Evolutionary conservation across 2,329 filamentous ascomycete species (phyloP), one percentile per base, ranked within the genome.

Genomic region (Leptographium radiaticola): DNA sequence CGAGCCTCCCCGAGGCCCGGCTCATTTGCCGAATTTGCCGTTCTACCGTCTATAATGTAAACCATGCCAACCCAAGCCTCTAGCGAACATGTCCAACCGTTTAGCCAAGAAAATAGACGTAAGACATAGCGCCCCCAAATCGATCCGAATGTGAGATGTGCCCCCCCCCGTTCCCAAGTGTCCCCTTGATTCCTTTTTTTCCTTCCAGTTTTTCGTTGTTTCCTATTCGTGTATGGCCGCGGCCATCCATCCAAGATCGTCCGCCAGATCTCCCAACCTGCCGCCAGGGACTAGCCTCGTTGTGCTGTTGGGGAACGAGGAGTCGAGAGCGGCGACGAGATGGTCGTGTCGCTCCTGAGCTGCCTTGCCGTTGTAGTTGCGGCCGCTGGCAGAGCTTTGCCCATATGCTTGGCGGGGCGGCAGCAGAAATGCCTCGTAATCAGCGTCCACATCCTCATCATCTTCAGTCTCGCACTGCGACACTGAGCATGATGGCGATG

Each of bases 201-300:
- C 20, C 20, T 44, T 20, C 13, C 15, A 2, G 42, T 13, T 42
- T 42, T 10, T 42, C 18, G 9, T 42, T 5, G 13, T 6, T 38
- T 11, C 8, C 53, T 31, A 59, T 33, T 61, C 65, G 51, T 67
- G 66, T 57, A 79, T 75, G 30, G 70, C 65, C 36, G 72, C 69
- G 12, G 71, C 72, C 63, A 79, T 74, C 75, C 75, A 79, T 53
- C 72, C 69, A 56, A 79, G 65, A 61, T 79, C 76, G 51, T 55
- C 66, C 8, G 68, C 62, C 9, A 72, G 57, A 34, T 69, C 66
- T 6, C 63, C 8, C 63, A 60, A 31, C 20, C 49, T 42, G 12
- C 62, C 63, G 36, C 61, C 59, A 4, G 66, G 62, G 7, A 67
- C 58, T 10, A 69, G 52, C 1, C 61, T 63, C 1, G 67, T 61